phyloP scores from a whole-genome alignment of 805 yeast species.

The Sugiyamaella marilandica region DNA sequence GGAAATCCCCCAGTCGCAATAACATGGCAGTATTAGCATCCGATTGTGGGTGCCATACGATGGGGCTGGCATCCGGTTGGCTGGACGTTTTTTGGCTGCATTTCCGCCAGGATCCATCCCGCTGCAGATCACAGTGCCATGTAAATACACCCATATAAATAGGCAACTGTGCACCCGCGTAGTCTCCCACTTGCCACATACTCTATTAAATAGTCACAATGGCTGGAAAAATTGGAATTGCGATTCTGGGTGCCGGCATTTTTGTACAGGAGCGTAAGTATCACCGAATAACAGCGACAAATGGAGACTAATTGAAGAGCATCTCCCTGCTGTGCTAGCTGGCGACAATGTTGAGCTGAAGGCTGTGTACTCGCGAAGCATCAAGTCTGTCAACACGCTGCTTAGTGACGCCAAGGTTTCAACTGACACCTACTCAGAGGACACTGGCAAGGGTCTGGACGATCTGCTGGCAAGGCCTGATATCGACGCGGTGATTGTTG shows the following conservation, averaged over 20 bases:
- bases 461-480: conserved; percentile 21
- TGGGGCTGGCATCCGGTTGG: too few relatives aligned
- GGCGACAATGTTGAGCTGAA: conserved; percentile 9
- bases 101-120: too few relatives aligned
- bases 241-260: conserved; percentile 19
- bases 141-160: too few relatives aligned
- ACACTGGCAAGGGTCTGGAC: conserved; percentile 17
- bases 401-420: conserved; percentile 8
- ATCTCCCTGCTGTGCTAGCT: conserved; percentile 13
- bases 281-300: background rate
- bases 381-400: conserved; percentile 15
- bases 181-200: too few relatives aligned
- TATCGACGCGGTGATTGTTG: conserved; percentile 26
- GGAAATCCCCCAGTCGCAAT: background rate
- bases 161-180: too few relatives aligned
- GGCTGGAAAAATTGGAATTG: conserved; percentile 12
- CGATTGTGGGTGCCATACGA: too few relatives aligned
- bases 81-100: too few relatives aligned
- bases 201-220: conserved; percentile 2
- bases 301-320: conserved; percentile 5
- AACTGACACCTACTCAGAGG: conserved; percentile 21
- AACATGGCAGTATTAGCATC: too few relatives aligned
- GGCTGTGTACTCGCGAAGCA: conserved; percentile 18
- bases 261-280: conserved; percentile 14
- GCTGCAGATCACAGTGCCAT: too few relatives aligned